These are phyloP conservation scores for Globisporangium mamillatum DNA, from an alignment of 352 stramenopile genomes.

Conservation along the genomic window DNA sequence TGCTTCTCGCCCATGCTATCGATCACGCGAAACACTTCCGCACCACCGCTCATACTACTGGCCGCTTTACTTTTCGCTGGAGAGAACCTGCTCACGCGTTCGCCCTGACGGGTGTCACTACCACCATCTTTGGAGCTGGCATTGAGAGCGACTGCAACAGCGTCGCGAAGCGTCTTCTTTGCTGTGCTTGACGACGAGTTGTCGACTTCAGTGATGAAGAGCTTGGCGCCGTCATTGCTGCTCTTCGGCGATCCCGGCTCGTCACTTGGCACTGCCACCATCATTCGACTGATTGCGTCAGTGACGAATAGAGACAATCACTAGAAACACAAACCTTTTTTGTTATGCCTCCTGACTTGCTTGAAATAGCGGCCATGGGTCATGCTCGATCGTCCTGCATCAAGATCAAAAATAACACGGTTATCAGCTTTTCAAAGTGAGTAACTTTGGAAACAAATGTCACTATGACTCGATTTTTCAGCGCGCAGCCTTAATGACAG, in stretches of 20 bases:
- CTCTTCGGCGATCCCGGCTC: neutral
- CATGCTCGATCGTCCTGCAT: neutral
- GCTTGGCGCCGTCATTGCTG: constrained; percentile 13
- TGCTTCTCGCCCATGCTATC: constrained; percentile 49
- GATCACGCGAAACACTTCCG: constrained; percentile 50
- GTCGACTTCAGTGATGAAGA: constrained; percentile 37
- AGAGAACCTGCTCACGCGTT: constrained; percentile 13
- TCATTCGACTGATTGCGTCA: neutral
- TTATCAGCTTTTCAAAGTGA: constrained; percentile 1
- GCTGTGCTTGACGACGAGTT: neutral
- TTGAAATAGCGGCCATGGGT: constrained; percentile 1
- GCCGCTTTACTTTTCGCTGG: neutral
- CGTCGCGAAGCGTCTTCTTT: neutral
- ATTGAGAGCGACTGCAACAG: neutral
- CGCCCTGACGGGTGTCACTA: neutral
- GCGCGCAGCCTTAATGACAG: neutral
- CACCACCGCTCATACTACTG: constrained; percentile 16
- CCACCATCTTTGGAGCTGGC: constrained; percentile 4
- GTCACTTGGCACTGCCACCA: neutral
- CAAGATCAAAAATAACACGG: constrained; percentile 4
- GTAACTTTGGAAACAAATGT: neutral
- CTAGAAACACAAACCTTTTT: neutral
- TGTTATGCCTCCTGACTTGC: neutral
- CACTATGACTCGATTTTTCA: neutral
- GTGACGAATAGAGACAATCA: neutral